Base-by-base conservation (phyloP, 495 filamentous ascomycete genomes). In the Xylaria palmicola region DNA sequence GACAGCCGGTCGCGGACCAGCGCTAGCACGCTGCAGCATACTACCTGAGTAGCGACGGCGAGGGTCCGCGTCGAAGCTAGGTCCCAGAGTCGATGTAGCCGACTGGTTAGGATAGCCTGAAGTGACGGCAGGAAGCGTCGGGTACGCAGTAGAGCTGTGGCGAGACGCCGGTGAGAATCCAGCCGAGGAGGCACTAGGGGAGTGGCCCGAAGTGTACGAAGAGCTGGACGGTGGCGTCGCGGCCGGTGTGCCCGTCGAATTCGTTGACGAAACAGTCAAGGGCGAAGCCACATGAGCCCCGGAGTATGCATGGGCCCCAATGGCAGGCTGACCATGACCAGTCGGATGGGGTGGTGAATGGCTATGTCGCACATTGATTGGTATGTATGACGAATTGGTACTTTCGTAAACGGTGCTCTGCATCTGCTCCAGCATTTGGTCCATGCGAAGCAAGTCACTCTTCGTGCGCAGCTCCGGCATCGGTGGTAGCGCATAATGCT, bases 351-450 rank as follows among this genome's bases (percentile, higher is more conserved):
- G 86, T 0, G 92, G 90, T n/a, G 90, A 90, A 57, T 90, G 81
- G 65, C 86, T 89, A 22, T 86, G 78, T 55, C 91, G 89, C 70
- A 87, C 88, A 71, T 82, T 82, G 62, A 86, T 45, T 13, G 74
- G 68, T 13, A 68, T 60, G 29, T 77, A 77, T 27, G 75, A 72
- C 1, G 76, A 67, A 67, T 90, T 89, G 22, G 92, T 86, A 67
- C 85, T 93, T 74, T 97, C 93, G 71, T 97, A 98, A 27, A 97
- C 89, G 7, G 93, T 96, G 62, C 86, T 83, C 68, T 97, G 92
- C 81, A 98, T 92, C 74, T 97, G 91, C 74, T 96, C 90, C 37
- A 99, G 81, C 77, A 97, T 88, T 60, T 92, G 87, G 74, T 98
- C 93, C 69, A 96, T 90, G 70, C 93, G 88, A 69, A 92, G 80